These are phyloP conservation scores for Apiospora koreana DNA, from an alignment of 2,329 filamentous ascomycete species.

Conservation along the genomic window DNA sequence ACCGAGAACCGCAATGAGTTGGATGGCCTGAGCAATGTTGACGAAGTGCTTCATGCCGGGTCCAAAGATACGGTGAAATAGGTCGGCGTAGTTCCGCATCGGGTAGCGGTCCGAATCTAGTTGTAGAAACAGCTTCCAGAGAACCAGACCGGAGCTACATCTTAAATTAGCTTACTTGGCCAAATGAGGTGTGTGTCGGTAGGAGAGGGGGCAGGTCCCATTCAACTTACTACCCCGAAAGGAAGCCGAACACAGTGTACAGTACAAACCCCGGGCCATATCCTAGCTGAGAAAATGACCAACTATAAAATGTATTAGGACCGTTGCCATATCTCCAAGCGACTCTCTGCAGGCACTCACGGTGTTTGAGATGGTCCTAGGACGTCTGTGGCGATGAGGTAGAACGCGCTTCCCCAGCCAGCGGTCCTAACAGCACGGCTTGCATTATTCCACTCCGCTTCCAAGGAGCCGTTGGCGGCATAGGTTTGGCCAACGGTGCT, in stretches of 20 bases:
- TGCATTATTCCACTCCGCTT: conserved; percentile 49
- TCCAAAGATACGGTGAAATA: conserved; percentile 50
- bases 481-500: background rate
- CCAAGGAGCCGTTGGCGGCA: conserved; percentile 25
- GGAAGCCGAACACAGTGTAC: conserved; percentile 45
- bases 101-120: conserved; percentile 50
- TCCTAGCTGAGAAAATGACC: conserved; percentile 33
- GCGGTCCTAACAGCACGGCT: conserved; percentile 47
- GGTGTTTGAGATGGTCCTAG: conserved; percentile 44
- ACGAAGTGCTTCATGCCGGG: conserved; percentile 43
- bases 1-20: conserved; percentile 50
- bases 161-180: background rate
- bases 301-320: background rate
- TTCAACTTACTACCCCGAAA: conserved; percentile 33
- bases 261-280: conserved; percentile 46
- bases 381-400: conserved; percentile 51
- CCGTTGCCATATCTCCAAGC: background rate
- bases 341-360: conserved; percentile 15
- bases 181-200: no score
- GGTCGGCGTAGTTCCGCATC: conserved; percentile 47
- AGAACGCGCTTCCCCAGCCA: conserved; percentile 47
- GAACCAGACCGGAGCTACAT: conserved; percentile 41
- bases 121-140: conserved; percentile 47
- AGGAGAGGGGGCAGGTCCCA: background rate
- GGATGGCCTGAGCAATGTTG: conserved; percentile 50